Evolutionary conservation across 306 rosid genomes (phyloP), one percentile per base, ranked within the genome.

Genomic region (Lathyrus tuberosus): DNA sequence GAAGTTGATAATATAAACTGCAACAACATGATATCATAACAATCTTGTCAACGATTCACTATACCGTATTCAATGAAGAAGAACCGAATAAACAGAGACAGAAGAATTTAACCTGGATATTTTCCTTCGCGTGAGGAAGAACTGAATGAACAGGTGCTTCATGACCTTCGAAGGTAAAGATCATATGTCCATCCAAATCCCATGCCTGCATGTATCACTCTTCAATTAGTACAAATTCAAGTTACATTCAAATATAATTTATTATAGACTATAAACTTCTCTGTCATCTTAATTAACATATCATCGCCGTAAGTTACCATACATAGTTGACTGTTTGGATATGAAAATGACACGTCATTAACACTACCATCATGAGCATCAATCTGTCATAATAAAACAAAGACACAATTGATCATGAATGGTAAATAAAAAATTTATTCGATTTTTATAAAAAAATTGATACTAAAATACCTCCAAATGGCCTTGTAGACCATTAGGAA

Each of bases 111-210:
- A 89, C 96, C 91, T 83, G 91, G 62, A 84, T 60, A 68, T 44
- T 82, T 80, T 84, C 95, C 75, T 84, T 89, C 65, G 83, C 84
- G 72, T 84, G 91, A n/a, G n/a, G n/a, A n/a, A n/a, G n/a, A n/a
- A n/a, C n/a, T n/a, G n/a, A n/a, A n/a, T n/a, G n/a, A n/a, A 92
- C 92, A 0, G 96, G 86, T 18, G 96, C 92, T 59, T 52, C 88
- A 3, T 92, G 98, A 53, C 98, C 98, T 56, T 81, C 91, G 67
- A 89, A 89, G 71, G 58, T 80, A 62, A 72, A 86, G 24, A 86
- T 82, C 44, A 71, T 84, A 3, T 77, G 67, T 44, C 96, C 98
- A 1, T 51, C 72, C 71, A 83, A 75, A 63, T 92, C 92, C 96
- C 98, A 92, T 15, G 89, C 96, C 98, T 92, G 73, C 70, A 62